These are phyloP conservation scores for Diaporthe nobilis DNA, from an alignment of 2,329 filamentous ascomycete genomes.

Conservation along the genomic window DNA sequence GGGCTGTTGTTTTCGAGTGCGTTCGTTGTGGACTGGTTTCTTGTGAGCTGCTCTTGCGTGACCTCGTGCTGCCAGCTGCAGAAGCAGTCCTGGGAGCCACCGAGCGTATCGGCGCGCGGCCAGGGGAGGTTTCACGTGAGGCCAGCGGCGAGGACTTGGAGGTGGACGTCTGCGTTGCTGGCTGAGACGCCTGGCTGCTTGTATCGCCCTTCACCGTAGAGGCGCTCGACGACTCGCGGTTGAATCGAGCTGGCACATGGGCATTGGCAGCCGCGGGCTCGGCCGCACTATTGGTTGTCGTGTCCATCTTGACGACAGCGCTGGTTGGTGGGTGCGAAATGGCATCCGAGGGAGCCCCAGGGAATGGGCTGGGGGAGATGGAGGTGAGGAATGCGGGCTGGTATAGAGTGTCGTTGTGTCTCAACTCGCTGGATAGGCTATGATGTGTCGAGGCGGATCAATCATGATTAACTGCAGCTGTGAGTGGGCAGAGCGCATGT, in stretches of 20 bases:
- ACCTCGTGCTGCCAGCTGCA: slow-evolving; percentile 60
- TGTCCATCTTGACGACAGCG: slow-evolving; percentile 52
- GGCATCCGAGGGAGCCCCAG: slow-evolving; percentile 35
- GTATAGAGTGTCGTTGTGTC: slow-evolving; percentile 32
- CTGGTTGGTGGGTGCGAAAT: slow-evolving; percentile 12
- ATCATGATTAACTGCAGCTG: slow-evolving; percentile 38
- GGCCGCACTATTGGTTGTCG: slow-evolving; percentile 50
- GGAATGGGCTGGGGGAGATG: slow-evolving; percentile 26
- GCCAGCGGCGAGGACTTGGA: slow-evolving; percentile 51
- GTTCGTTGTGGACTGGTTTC: slow-evolving; percentile 75
- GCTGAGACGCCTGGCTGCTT: slow-evolving; percentile 42
- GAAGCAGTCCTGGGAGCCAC: slow-evolving; percentile 50
- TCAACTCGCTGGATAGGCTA: slow-evolving; percentile 35
- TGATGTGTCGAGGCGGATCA: slow-evolving; percentile 40
- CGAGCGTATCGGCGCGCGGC: slow-evolving; percentile 55
- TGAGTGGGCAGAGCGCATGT: slow-evolving; percentile 37
- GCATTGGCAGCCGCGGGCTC: slow-evolving; percentile 46
- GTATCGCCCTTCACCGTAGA: slow-evolving; percentile 45
- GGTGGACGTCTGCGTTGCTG: slow-evolving; percentile 42
- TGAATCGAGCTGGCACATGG: slow-evolving; percentile 45
- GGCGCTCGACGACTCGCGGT: slow-evolving; percentile 47
- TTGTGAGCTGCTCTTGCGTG: slow-evolving; percentile 75
- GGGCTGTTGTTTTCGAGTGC: slow-evolving; percentile 61
- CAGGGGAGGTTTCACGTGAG: slow-evolving; percentile 64
- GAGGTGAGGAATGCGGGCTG: slow-evolving; percentile 46